A percentile compares a stretch with the other conserved stretches of the same genome.
phyloP scores from a whole-genome alignment of 1,284 basidiomycete genomes.

The Abortiporus biennis region DNA sequence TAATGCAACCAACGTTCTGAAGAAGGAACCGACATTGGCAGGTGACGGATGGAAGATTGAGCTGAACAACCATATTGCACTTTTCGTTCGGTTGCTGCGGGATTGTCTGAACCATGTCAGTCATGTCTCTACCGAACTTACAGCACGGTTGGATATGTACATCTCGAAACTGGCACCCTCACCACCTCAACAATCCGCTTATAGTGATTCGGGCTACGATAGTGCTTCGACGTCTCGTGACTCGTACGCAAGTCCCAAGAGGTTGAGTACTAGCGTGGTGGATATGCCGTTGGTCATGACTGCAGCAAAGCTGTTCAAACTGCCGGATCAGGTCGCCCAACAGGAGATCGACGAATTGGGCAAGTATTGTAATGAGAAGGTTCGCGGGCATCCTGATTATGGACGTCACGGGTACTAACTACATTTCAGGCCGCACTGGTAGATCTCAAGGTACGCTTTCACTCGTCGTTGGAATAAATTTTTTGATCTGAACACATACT shows the following conservation, averaged over 20 bases:
- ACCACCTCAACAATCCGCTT: constrained; percentile 24
- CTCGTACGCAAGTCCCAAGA: constrained; percentile 34
- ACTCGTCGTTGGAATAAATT: not conserved
- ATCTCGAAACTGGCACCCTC: constrained; percentile 70
- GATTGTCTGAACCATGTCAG: constrained; percentile 71
- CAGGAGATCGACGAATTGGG: constrained; percentile 70
- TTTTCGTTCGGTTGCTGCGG: constrained; percentile 81
- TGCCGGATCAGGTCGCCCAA: constrained; percentile 63
- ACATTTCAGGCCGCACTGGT: constrained; percentile 66
- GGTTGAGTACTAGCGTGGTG: constrained; percentile 38
- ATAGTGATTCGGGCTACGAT: constrained; percentile 64
- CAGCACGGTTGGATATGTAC: constrained; percentile 77
- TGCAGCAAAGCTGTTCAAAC: constrained; percentile 72
- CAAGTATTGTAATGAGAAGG: constrained; percentile 77
- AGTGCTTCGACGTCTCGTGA: constrained; percentile 53
- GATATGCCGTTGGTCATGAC: constrained; percentile 77
- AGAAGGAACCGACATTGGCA: constrained; percentile 74
- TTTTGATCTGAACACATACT: constrained; percentile 5
- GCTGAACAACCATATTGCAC: constrained; percentile 85
- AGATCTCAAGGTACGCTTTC: constrained; percentile 69
- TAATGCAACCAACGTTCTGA: constrained; percentile 77
- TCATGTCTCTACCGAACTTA: constrained; percentile 80
- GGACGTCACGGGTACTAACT: not conserved
- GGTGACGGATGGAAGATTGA: constrained; percentile 90
- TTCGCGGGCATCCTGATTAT: constrained; percentile 22